Conservation (phyloP, 2,329 filamentous ascomycete genomes). For the Anthostomella pinea region DNA sequence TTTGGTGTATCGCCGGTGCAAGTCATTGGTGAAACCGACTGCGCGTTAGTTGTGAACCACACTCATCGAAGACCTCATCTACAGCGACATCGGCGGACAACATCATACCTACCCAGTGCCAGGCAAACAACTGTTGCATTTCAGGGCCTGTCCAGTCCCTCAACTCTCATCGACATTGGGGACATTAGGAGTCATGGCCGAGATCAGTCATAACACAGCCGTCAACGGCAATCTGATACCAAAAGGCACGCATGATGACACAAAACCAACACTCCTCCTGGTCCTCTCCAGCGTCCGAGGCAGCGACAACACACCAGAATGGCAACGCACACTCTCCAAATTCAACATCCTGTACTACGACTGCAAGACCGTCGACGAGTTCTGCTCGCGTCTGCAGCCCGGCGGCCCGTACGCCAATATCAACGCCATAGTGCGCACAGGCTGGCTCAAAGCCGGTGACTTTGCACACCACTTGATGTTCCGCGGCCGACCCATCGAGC, state of each 20-base stretch:
- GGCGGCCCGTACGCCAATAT: slow-evolving; percentile 28
- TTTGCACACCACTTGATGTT: slow-evolving; percentile 28
- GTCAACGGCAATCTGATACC: no score
- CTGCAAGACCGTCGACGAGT: slow-evolving; percentile 20
- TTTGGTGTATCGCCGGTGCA: no score
- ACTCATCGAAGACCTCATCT: no score
- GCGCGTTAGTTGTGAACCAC: no score
- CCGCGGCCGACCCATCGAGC: slow-evolving; percentile 18
- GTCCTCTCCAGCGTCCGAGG: slow-evolving; percentile 11
- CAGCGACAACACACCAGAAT: slow-evolving; percentile 7
- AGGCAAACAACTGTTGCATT: no score
- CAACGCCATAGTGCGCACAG: slow-evolving; percentile 29
- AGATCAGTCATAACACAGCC: no score
- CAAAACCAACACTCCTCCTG: slow-evolving; percentile 14
- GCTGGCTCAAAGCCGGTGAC: slow-evolving; percentile 32
- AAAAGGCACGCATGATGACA: not conserved
- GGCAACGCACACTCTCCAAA: slow-evolving; percentile 6
- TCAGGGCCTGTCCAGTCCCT: no score
- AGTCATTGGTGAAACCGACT: no score
- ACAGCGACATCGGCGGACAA: no score
- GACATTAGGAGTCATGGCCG: no score
- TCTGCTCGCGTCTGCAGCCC: slow-evolving; percentile 24
- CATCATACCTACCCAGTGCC: no score
- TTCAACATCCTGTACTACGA: slow-evolving; percentile 25
- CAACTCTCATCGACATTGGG: no score